Conservation (phyloP, 2,329 filamentous ascomycete genomes). For the Colletotrichum sp. region DNA sequence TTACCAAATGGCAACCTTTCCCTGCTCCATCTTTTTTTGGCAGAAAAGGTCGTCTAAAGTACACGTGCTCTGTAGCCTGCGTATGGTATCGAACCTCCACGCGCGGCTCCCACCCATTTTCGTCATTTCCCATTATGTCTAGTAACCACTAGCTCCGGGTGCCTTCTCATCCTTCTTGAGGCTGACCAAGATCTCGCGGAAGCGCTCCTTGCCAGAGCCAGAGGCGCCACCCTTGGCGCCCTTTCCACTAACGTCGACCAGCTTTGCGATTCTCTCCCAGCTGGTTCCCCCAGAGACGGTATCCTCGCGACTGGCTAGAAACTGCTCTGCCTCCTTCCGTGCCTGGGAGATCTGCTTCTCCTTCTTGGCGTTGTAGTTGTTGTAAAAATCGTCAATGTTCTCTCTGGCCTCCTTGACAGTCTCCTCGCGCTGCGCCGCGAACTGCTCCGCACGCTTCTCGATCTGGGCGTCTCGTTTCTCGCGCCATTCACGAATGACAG, state of each 20-base stretch:
- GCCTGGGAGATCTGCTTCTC: constrained; percentile 92
- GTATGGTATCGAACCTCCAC: background rate
- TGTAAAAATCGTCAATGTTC: constrained; percentile 99
- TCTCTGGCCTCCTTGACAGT: constrained; percentile 89
- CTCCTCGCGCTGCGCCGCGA: constrained; percentile 80
- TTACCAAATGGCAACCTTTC: background rate
- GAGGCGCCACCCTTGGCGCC: constrained; percentile 84
- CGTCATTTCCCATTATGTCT: constrained; percentile 20
- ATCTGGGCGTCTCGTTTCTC: constrained; percentile 85
- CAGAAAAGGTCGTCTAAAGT: constrained; percentile 12
- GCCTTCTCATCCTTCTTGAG: constrained; percentile 93
- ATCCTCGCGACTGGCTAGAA: constrained; percentile 86
- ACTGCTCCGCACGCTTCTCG: constrained; percentile 83
- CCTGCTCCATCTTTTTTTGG: background rate
- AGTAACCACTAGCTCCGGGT: constrained; percentile 69
- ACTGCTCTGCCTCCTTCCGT: constrained; percentile 90
- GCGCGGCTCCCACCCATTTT: background rate
- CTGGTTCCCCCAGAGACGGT: constrained; percentile 93
- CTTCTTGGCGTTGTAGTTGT: constrained; percentile 98
- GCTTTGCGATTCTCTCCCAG: constrained; percentile 97
- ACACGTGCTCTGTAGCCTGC: background rate
- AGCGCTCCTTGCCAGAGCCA: constrained; percentile 94
- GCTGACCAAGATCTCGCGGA: constrained; percentile 87
- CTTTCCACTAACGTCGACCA: constrained; percentile 97
- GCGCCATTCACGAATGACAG: constrained; percentile 91